Conservation (phyloP, 2,329 filamentous ascomycete species). For the Karstenula rhodostoma region DNA sequence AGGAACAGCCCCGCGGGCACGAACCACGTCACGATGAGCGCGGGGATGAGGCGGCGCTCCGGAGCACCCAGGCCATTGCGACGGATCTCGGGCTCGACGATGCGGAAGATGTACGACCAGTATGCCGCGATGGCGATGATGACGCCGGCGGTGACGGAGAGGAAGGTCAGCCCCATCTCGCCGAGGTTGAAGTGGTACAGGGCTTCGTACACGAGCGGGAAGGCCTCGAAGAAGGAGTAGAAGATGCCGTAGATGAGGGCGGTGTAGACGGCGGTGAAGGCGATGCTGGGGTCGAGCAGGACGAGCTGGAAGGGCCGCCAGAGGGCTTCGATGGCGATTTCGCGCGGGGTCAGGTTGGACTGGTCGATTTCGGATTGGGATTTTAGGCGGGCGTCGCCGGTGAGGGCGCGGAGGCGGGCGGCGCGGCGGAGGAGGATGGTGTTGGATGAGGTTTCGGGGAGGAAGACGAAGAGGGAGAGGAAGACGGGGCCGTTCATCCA, state of each 20-base stretch:
- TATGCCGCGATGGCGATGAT: conserved; percentile 68
- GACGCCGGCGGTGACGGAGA: conserved; percentile 80
- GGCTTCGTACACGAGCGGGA: conserved; percentile 72
- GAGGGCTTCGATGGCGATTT: conserved; percentile 64
- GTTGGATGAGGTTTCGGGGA: conserved; percentile 87
- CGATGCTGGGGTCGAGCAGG: conserved; percentile 82
- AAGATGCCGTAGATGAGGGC: conserved; percentile 77
- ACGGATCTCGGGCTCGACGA: conserved; percentile 65
- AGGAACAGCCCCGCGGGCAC: conserved; percentile 72
- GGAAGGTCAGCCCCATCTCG: conserved; percentile 83
- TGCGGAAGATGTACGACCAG: conserved; percentile 82
- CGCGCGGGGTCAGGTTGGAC: conserved; percentile 42
- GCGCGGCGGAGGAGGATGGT: conserved; percentile 78
- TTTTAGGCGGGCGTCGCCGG: conserved; percentile 70
- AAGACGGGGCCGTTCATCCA: conserved; percentile 77
- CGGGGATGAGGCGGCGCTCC: conserved; percentile 80
- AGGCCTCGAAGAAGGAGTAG: conserved; percentile 78
- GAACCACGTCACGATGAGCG: conserved; percentile 62
- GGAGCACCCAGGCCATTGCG: conserved; percentile 72
- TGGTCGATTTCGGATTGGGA: conserved; percentile 82
- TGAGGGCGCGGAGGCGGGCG: conserved; percentile 72
- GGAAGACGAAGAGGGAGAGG: conserved; percentile 80
- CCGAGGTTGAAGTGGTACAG: conserved; percentile 80
- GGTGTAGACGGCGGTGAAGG: conserved; percentile 86
- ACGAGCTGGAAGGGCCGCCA: conserved; percentile 82